These are phyloP conservation scores for Solanum chiquidenum DNA, from an alignment of 257 asterid species.

Conservation along the genomic window DNA sequence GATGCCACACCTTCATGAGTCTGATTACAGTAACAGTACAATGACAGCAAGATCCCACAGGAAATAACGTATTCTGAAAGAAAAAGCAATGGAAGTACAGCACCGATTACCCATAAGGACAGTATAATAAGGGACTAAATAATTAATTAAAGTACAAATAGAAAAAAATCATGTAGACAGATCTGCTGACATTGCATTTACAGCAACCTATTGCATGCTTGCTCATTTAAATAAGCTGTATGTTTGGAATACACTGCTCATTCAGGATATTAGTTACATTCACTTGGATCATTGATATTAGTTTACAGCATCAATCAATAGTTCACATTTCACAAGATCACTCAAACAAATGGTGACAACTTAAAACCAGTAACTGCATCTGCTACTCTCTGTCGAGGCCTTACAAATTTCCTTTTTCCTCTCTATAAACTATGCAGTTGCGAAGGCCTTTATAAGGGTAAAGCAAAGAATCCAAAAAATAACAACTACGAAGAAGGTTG, in stretches of 20 bases:
- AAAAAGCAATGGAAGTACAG: neutral
- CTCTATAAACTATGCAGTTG: neutral
- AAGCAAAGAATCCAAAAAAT: neutral
- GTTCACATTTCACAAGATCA: neutral
- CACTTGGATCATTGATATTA: neutral
- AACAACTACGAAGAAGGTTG: neutral
- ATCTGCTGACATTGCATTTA: neutral
- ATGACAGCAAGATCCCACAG: neutral
- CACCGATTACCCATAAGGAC: neutral
- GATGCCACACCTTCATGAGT: neutral
- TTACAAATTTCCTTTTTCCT: neutral
- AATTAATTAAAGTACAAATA: neutral
- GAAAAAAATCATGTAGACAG: neutral
- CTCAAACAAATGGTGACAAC: neutral
- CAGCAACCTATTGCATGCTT: neutral
- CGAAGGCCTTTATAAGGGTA: neutral
- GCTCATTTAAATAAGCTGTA: neutral
- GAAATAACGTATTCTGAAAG: neutral
- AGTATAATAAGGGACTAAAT: neutral
- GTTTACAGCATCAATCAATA: neutral
- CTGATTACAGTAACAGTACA: neutral
- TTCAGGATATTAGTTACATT: neutral
- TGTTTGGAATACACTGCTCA: neutral
- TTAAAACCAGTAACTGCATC: neutral
- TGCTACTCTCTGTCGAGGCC: neutral